A percentile compares a stretch with the other conserved stretches of the same genome.
phyloP scores from a whole-genome alignment of 169 alveolate genomes.

The Eimeria brunetti region DNA sequence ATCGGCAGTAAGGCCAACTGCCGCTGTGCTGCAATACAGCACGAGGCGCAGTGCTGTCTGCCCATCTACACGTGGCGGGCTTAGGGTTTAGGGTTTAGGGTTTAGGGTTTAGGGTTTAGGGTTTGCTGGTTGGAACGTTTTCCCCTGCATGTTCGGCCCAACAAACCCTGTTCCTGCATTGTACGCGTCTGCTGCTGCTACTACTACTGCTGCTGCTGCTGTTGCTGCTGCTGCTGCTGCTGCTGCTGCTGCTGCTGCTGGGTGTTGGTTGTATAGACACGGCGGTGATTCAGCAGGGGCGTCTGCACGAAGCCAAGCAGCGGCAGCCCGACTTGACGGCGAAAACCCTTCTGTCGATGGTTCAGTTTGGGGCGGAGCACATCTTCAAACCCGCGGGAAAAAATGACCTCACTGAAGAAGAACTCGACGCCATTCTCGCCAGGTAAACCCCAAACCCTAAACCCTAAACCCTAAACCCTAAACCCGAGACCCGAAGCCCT shows the following conservation, averaged over 20 bases:
- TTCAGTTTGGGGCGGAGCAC: slow-evolving; percentile 88
- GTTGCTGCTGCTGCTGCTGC: neutral
- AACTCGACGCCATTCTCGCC: slow-evolving; percentile 86
- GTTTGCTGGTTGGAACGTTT: too few species aligned
- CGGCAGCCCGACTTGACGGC: slow-evolving; percentile 57
- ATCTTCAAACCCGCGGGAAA: slow-evolving; percentile 85
- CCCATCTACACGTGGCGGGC: too few species aligned
- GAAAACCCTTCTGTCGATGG: slow-evolving; percentile 85
- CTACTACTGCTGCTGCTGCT: neutral
- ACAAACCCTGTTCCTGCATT: neutral
- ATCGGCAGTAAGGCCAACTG: too few species aligned
- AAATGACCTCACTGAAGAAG: slow-evolving; percentile 86
- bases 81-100: too few species aligned
- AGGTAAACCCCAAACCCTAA: slow-evolving; percentile 23
- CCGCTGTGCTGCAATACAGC: too few species aligned
- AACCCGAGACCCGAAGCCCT: too few species aligned
- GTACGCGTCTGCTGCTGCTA: neutral
- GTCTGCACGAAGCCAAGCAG: slow-evolving; percentile 86
- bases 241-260: neutral
- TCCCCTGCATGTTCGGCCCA: too few species aligned
- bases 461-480: too few species aligned
- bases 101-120: too few species aligned
- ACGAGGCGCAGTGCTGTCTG: too few species aligned
- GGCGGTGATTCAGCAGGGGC: slow-evolving; percentile 97
- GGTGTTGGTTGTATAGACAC: slow-evolving; percentile 87